These are phyloP conservation scores for Fibroporia radiculosa DNA, from an alignment of 768 basidiomycete genomes.

Conservation along the genomic window DNA sequence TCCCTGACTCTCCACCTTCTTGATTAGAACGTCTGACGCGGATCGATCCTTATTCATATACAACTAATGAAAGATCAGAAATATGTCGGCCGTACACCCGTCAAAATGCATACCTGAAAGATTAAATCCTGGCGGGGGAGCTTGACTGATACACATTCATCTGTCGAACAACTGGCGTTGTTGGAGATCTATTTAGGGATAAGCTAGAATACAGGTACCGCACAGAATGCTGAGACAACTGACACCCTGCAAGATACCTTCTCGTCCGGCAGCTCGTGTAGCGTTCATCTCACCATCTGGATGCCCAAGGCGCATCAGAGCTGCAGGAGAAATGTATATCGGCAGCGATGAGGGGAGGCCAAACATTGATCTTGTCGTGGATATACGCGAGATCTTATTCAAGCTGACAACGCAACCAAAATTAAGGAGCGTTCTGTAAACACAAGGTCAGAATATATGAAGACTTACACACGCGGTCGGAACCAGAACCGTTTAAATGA, in stretches of 20 bases:
- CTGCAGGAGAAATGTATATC: slow-evolving; percentile 35
- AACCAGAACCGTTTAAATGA: slow-evolving; percentile 62
- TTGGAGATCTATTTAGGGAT: slow-evolving; percentile 19
- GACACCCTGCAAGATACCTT: slow-evolving; percentile 40
- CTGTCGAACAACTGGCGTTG: slow-evolving; percentile 27
- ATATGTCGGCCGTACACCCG: neutral
- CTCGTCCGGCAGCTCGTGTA: slow-evolving; percentile 32
- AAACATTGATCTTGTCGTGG: slow-evolving; percentile 17
- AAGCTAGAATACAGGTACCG: neutral
- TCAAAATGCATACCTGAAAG: slow-evolving; percentile 25
- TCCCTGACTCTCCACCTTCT: slow-evolving; percentile 28
- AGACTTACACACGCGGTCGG: slow-evolving; percentile 57
- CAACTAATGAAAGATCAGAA: slow-evolving; percentile 21
- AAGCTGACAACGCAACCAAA: slow-evolving; percentile 16
- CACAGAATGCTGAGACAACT: slow-evolving; percentile 13
- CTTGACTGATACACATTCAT: slow-evolving; percentile 23
- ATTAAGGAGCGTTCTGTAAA: neutral
- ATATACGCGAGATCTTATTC: slow-evolving; percentile 20
- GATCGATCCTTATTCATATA: slow-evolving; percentile 39
- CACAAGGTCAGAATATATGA: neutral
- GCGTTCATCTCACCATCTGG: slow-evolving; percentile 43
- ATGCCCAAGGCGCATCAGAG: slow-evolving; percentile 36
- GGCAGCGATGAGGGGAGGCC: slow-evolving; percentile 23
- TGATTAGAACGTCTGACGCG: slow-evolving; percentile 30
- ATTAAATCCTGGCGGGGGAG: slow-evolving; percentile 21